phyloP scores from a whole-genome alignment of 345 rosid genomes.

The Excoecaria agallocha region DNA sequence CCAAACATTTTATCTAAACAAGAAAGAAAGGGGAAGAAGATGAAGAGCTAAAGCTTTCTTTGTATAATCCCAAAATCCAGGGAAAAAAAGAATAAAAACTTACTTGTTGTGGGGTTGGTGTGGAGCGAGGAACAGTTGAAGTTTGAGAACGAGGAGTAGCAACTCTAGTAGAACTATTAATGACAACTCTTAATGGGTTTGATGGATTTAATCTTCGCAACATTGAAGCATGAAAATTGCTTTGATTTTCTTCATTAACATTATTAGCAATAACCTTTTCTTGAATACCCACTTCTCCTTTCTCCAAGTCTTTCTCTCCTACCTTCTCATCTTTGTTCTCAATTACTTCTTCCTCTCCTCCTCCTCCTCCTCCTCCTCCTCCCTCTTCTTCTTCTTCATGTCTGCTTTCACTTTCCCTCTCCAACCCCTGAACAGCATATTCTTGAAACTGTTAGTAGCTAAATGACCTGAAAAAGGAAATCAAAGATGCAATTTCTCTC shows the following conservation, averaged over 20 bases:
- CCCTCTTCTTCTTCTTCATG: conserved; percentile 18
- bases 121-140: conserved; percentile 59
- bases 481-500: neutral
- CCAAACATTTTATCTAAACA: neutral
- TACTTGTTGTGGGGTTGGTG: conserved; percentile 83
- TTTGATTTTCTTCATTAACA: neutral
- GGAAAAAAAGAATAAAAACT: conserved; percentile 7
- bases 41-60: neutral
- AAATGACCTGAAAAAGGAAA: neutral
- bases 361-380: conserved; percentile 20
- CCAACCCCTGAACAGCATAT: conserved; percentile 31
- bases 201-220: conserved; percentile 71
- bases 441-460: conserved; percentile 15
- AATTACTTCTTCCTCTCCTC: conserved; percentile 15
- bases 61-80: neutral
- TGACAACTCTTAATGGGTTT: conserved; percentile 71
- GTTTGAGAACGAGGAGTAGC: conserved; percentile 41
- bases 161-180: conserved; percentile 52
- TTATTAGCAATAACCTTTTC: conserved; percentile 24
- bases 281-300: conserved; percentile 38
- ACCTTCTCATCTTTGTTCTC: conserved; percentile 17
- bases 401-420: conserved; percentile 38
- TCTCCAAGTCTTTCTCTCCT: conserved; percentile 44
- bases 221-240: conserved; percentile 45
- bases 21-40: neutral